Conservation (phyloP, 306 rosid species). For the Sphenostylis stenocarpa region DNA sequence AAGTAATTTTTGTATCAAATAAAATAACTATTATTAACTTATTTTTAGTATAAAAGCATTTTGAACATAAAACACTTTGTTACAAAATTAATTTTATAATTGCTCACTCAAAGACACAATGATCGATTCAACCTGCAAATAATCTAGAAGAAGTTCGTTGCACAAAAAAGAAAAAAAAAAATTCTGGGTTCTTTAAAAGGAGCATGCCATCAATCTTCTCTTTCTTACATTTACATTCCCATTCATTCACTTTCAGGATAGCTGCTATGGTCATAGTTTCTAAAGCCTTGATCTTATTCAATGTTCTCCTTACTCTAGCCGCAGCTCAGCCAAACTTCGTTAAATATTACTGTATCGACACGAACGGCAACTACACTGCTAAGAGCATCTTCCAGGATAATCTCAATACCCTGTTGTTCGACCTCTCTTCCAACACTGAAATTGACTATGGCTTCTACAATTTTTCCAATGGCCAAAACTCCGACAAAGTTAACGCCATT, state of each 20-base stretch:
- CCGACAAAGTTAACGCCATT: not conserved
- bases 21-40: no score
- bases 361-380: not conserved
- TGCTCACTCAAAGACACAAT: no score
- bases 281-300: not conserved
- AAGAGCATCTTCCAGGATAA: slow-evolving; percentile 9
- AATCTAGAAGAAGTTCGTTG: no score
- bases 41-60: no score
- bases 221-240: not conserved
- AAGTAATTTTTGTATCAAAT: no score
- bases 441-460: slow-evolving; percentile 41
- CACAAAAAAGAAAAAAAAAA: no score
- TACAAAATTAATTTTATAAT: no score
- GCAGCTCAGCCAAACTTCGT: not conserved
- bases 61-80: no score
- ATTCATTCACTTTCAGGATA: not conserved
- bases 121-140: no score
- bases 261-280: not conserved
- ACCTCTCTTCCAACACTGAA: slow-evolving; percentile 21
- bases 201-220: not conserved
- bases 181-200: no score
- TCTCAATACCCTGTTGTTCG: slow-evolving; percentile 19
- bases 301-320: not conserved
- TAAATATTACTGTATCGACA: not conserved
- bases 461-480: slow-evolving; percentile 6